A percentile compares a stretch with the other conserved stretches of the same genome.
Evolutionary conservation across 2,329 filamentous ascomycete genomes (phyloP).

Genomic region (Onygena corvina): DNA sequence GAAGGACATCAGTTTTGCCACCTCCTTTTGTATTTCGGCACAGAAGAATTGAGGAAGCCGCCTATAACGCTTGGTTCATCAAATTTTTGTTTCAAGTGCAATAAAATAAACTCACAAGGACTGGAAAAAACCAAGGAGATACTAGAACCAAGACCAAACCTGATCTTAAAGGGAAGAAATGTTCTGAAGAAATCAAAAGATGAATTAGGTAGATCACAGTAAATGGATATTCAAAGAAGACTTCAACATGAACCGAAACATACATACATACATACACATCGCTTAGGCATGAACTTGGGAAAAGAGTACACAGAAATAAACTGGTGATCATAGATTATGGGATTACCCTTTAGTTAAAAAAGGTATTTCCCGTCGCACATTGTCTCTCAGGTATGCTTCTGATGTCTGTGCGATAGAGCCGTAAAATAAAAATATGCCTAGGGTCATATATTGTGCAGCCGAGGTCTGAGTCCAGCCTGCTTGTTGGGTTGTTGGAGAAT

Average conservation of each 20-base stretch:
- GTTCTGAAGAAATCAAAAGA: not conserved
- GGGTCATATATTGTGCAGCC: not conserved
- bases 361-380: not conserved
- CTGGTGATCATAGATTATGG: not conserved
- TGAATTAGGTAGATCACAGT: not conserved
- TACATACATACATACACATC: conserved; percentile 2
- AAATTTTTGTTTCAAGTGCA: too few relatives aligned
- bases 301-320: not conserved
- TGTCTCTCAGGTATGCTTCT: not conserved
- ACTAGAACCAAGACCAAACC: not conserved
- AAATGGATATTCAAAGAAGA: not conserved
- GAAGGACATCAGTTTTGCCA: too few relatives aligned
- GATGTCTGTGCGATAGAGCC: not conserved
- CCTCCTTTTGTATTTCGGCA: too few relatives aligned
- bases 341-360: not conserved
- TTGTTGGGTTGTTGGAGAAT: too few relatives aligned
- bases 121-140: too few relatives aligned
- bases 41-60: too few relatives aligned
- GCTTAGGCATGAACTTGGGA: not conserved
- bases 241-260: not conserved
- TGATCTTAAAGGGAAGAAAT: not conserved
- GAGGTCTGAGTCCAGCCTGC: not conserved
- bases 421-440: not conserved
- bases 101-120: too few relatives aligned
- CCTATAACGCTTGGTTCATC: too few relatives aligned